Evolutionary conservation across 2,329 filamentous ascomycete species (phyloP).

Genomic region (Exophiala spinifera): DNA sequence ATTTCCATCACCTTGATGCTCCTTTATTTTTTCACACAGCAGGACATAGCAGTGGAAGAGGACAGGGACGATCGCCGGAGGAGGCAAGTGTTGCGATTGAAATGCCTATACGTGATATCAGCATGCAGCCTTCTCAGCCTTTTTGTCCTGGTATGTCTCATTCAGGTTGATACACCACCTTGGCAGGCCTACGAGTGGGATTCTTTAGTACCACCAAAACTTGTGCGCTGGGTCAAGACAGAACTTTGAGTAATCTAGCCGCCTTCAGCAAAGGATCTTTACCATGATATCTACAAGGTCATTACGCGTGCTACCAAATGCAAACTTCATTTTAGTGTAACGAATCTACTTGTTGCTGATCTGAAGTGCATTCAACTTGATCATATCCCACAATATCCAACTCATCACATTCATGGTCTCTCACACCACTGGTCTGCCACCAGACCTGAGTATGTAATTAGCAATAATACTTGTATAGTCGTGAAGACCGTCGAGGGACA

Average conservation of each 20-base stretch:
- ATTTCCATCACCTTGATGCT: slow-evolving; percentile 26
- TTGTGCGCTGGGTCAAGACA: not conserved
- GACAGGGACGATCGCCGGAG: slow-evolving; percentile 26
- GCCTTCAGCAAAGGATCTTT: no score
- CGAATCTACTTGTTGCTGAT: no score
- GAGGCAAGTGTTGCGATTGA: slow-evolving; percentile 24
- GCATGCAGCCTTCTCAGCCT: slow-evolving; percentile 23
- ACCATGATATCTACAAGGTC: no score
- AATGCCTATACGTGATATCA: slow-evolving; percentile 28
- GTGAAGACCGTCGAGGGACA: no score
- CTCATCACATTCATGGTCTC: no score
- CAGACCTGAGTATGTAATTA: no score
- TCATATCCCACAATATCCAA: no score
- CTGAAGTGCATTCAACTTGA: no score
- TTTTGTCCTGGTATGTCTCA: slow-evolving; percentile 1
- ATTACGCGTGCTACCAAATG: no score
- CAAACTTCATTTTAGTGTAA: no score
- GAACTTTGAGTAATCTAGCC: not conserved
- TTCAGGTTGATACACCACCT: not conserved
- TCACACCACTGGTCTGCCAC: no score
- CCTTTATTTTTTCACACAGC: slow-evolving; percentile 27
- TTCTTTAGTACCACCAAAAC: not conserved
- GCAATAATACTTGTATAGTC: no score
- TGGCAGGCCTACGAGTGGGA: not conserved
- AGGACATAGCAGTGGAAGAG: slow-evolving; percentile 26